phyloP scores from a whole-genome alignment of 306 rosid genomes.

The Corylus heterophylla region DNA sequence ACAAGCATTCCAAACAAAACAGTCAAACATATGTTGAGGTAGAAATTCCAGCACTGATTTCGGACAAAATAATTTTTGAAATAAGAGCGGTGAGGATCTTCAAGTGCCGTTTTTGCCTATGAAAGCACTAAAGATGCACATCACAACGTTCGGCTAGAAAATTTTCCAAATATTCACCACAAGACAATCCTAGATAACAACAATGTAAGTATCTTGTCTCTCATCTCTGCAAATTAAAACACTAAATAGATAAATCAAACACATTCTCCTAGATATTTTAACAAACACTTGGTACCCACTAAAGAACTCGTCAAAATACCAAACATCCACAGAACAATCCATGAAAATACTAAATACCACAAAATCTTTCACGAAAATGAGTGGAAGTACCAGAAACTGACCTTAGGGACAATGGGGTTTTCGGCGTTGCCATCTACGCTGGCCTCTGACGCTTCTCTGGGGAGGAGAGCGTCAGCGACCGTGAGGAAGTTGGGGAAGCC shows the following conservation, averaged over 20 bases:
- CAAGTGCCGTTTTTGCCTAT: not conserved
- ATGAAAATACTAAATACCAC: not conserved
- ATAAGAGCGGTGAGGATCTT: too few relatives aligned
- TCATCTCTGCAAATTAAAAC: not conserved
- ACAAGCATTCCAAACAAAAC: too few relatives aligned
- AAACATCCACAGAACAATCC: not conserved
- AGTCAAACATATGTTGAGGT: too few relatives aligned
- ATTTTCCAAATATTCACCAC: not conserved
- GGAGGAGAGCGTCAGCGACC: slow-evolving; percentile 68
- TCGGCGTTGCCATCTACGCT: slow-evolving; percentile 25
- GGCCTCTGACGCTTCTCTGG: slow-evolving; percentile 35
- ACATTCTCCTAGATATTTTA: slow-evolving; percentile 27
- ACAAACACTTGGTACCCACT: slow-evolving; percentile 38
- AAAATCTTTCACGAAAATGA: not conserved
- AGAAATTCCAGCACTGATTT: too few relatives aligned
- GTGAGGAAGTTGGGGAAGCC: slow-evolving; percentile 69
- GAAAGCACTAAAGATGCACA: slow-evolving; percentile 1
- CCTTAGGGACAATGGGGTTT: slow-evolving; percentile 60
- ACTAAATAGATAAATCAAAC: not conserved
- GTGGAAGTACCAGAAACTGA: not conserved
- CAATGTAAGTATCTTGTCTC: not conserved
- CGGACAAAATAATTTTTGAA: too few relatives aligned
- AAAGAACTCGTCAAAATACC: not conserved
- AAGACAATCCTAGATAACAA: not conserved
- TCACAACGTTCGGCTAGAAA: not conserved